These are phyloP conservation scores for Chernovozyma aurita DNA, from an alignment of 1,139 yeast species.

Conservation along the genomic window DNA sequence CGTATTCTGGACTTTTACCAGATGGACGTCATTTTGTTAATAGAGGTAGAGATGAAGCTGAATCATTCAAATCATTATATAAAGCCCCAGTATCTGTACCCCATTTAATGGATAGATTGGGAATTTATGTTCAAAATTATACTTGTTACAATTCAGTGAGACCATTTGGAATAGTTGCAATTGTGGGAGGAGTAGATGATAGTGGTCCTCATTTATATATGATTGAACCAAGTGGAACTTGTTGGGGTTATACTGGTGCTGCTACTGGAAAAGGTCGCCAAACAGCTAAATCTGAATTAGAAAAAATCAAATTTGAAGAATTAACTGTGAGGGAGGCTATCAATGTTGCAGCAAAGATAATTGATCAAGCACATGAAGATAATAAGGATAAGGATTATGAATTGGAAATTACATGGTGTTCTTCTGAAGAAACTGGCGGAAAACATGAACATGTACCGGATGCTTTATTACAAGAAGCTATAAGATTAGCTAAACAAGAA, in stretches of 20 bases:
- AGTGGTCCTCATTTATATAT: constrained; percentile 89
- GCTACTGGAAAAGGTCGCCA: constrained; percentile 99
- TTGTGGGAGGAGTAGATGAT: constrained; percentile 89
- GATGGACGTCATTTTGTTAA: constrained; percentile 94
- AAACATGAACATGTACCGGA: constrained; percentile 75
- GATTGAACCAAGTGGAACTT: constrained; percentile 96
- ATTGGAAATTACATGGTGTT: constrained; percentile 88
- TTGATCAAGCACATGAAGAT: constrained; percentile 93
- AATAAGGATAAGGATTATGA: constrained; percentile 97
- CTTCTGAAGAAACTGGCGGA: constrained; percentile 73
- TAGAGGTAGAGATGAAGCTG: constrained; percentile 91
- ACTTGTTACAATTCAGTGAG: constrained; percentile 95
- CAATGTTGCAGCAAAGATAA: constrained; percentile 89
- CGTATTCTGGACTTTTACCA: constrained; percentile 90
- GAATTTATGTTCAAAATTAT: constrained; percentile 91
- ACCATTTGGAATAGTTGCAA: constrained; percentile 92
- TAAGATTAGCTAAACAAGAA: constrained; percentile 74
- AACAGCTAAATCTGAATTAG: constrained; percentile 91
- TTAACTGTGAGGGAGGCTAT: constrained; percentile 78
- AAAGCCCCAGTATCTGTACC: constrained; percentile 76
- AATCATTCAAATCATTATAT: constrained; percentile 71
- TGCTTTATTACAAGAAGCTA: constrained; percentile 76
- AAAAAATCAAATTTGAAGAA: constrained; percentile 73
- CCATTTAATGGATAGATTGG: constrained; percentile 81
- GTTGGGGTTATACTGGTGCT: constrained; percentile 97